These are phyloP conservation scores for Exserohilum rostratum DNA, from an alignment of 2,329 filamentous ascomycete genomes.

Conservation along the genomic window DNA sequence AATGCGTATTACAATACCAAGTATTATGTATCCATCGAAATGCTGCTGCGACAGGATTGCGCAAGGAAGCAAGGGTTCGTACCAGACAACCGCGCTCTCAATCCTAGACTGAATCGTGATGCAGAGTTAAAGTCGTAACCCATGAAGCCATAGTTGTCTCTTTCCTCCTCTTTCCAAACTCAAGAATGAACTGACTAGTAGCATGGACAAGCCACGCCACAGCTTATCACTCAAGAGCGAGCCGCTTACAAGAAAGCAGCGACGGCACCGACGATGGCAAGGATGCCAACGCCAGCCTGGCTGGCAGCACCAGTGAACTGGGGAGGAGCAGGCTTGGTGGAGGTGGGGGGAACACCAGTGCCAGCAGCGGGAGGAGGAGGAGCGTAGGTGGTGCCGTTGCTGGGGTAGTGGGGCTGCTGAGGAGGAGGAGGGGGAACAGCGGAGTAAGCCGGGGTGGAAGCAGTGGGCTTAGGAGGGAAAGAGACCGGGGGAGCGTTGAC, in stretches of 20 bases:
- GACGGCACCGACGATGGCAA: constrained; percentile 59
- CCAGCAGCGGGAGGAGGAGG: constrained; percentile 31
- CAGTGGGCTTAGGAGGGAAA: constrained; percentile 9
- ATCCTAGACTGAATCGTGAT: constrained; percentile 44
- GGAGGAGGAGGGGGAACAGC: constrained; percentile 22
- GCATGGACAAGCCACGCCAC: constrained; percentile 1
- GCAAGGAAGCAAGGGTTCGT: constrained; percentile 31
- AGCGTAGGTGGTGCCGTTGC: constrained; percentile 20
- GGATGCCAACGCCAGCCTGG: constrained; percentile 59
- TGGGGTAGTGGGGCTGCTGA: constrained; percentile 15
- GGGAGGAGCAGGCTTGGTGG: constrained; percentile 33
- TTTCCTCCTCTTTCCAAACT: constrained; percentile 22
- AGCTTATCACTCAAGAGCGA: constrained; percentile 24
- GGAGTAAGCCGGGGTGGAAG: constrained; percentile 8
- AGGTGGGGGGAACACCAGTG: constrained; percentile 34
- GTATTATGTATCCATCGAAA: constrained; percentile 44
- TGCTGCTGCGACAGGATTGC: constrained; percentile 35
- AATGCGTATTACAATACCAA: constrained; percentile 41
- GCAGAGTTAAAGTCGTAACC: constrained; percentile 40
- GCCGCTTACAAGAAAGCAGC: constrained; percentile 48
- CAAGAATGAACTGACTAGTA: constrained; percentile 7
- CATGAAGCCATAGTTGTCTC: constrained; percentile 34
- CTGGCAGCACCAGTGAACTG: constrained; percentile 60
- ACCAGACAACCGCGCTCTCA: constrained; percentile 39
- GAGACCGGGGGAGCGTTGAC: constrained; percentile 21